Conservation (phyloP, 345 rosid species). For the Hypericum androsaemum region DNA sequence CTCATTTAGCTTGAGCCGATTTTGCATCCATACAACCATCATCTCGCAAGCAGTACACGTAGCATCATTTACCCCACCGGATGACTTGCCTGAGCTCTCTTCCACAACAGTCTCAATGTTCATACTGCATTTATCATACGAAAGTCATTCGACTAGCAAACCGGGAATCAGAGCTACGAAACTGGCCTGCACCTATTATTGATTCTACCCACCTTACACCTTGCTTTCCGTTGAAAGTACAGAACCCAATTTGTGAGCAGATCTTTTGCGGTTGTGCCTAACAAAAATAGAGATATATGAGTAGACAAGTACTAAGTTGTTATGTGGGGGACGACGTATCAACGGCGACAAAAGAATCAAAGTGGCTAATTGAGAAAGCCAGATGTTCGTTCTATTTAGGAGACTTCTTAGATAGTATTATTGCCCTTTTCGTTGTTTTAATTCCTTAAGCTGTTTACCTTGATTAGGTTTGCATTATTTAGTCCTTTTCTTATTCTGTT, state of each 20-base stretch:
- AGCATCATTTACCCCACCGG: constrained; percentile 15
- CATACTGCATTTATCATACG: constrained; percentile 9
- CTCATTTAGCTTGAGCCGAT: constrained; percentile 18
- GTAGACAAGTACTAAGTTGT: no score
- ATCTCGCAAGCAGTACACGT: constrained; percentile 26
- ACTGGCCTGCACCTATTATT: neutral
- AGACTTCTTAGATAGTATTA: no score
- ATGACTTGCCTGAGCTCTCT: constrained; percentile 2
- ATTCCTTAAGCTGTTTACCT: no score
- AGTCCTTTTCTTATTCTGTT: no score
- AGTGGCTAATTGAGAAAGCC: no score
- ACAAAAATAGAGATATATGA: neutral
- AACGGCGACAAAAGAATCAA: no score
- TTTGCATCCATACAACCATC: constrained; percentile 24
- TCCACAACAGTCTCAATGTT: constrained; percentile 22
- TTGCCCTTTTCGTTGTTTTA: no score
- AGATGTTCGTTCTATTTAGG: no score
- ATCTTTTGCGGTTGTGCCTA: constrained; percentile 20
- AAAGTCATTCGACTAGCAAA: neutral
- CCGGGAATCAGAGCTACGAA: neutral
- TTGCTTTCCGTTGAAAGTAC: constrained; percentile 13
- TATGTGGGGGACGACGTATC: no score
- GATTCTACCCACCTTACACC: constrained; percentile 15
- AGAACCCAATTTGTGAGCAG: constrained; percentile 25
- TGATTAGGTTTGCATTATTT: no score